Percentiles rank a stretch among this genome's conserved stretches.
Conservation (phyloP, 169 alveolate species). For the Eimeria praecox region DNA sequence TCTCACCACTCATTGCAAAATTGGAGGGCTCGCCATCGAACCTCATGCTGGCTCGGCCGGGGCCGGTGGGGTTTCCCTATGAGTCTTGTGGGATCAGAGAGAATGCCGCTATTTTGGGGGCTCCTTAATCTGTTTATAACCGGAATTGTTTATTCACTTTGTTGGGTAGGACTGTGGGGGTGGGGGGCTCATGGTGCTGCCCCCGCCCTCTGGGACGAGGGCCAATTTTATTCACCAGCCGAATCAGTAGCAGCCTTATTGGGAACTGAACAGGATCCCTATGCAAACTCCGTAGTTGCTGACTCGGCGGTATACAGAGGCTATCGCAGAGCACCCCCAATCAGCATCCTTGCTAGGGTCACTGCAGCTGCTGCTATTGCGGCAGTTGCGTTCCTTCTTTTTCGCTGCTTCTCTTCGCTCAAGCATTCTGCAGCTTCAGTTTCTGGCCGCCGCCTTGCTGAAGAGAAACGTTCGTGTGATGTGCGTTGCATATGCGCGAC, state of each 20-base stretch:
- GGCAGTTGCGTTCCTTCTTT: neutral
- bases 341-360: neutral
- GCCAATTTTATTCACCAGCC: neutral
- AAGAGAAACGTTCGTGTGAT: neutral
- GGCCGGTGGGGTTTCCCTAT: neutral
- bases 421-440: neutral
- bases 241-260: neutral
- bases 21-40: neutral
- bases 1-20: neutral
- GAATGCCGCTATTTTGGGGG: neutral
- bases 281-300: neutral
- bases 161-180: neutral
- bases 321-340: neutral
- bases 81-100: conserved; percentile 7
- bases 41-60: conserved; percentile 12
- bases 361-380: neutral
- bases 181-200: conserved; percentile 25
- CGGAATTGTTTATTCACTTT: neutral
- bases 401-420: neutral
- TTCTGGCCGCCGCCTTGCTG: neutral
- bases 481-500: neutral
- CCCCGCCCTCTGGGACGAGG: neutral
- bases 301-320: neutral
- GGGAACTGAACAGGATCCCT: neutral
- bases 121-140: neutral